A percentile compares a stretch with the other conserved stretches of the same genome.
Conservation (phyloP, 495 filamentous ascomycete species). For the Penicillium mononematosum region DNA sequence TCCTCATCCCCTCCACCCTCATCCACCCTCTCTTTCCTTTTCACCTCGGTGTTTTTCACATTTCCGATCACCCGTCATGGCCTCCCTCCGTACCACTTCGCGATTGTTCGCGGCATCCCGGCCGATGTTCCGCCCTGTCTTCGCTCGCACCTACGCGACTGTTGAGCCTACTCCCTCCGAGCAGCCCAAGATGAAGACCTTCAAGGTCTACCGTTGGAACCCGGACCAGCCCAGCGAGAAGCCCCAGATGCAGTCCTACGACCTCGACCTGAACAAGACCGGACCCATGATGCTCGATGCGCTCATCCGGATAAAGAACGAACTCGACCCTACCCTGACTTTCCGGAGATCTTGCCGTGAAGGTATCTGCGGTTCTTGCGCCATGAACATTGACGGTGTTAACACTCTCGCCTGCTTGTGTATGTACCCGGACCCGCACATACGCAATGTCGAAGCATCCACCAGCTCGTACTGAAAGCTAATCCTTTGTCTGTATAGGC, state of each 20-base stretch:
- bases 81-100: constrained; percentile 71
- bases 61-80: constrained; percentile 54
- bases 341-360: constrained; percentile 94
- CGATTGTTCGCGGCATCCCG: constrained; percentile 61
- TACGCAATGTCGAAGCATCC: not conserved
- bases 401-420: constrained; percentile 97
- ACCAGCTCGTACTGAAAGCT: not conserved
- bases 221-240: constrained; percentile 87
- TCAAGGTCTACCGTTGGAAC: constrained; percentile 99
- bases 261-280: constrained; percentile 95
- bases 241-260: constrained; percentile 92
- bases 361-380: constrained; percentile 96
- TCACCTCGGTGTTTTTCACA: constrained; percentile 3
- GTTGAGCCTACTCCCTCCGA: constrained; percentile 50
- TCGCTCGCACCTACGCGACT: constrained; percentile 52
- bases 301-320: constrained; percentile 97
- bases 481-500: constrained; percentile 52
- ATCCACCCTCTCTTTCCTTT: constrained; percentile 2
- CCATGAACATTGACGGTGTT: constrained; percentile 98
- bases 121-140: constrained; percentile 51
- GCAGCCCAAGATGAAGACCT: constrained; percentile 76
- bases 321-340: constrained; percentile 92
- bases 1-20: not conserved
- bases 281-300: constrained; percentile 98
- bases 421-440: constrained; percentile 53